A percentile compares a stretch with the other conserved stretches of the same genome.
phyloP scores from a whole-genome alignment of 129 eudicot genomes.

The Sambucus nigra region DNA sequence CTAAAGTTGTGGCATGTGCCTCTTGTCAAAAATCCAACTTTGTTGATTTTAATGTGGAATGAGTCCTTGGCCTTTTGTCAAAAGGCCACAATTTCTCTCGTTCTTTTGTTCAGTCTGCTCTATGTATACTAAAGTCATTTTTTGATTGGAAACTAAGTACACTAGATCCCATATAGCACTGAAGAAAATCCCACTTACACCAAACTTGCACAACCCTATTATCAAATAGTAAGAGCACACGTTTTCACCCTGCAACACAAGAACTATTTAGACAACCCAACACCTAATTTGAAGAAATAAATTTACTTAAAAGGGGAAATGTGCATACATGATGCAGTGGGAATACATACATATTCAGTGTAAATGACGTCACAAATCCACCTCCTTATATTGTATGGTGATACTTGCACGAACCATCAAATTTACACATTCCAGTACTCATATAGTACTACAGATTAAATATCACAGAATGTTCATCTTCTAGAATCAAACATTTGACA shows the following conservation, averaged over 20 bases:
- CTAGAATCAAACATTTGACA: not conserved
- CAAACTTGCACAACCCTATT: constrained; percentile 91
- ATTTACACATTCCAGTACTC: constrained; percentile 84
- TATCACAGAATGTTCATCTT: not conserved
- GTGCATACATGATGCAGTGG: constrained; percentile 69
- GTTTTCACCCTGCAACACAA: constrained; percentile 59
- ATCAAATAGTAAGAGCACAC: constrained; percentile 78
- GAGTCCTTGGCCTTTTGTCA: too few species aligned
- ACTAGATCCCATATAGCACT: too few species aligned
- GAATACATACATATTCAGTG: constrained; percentile 60
- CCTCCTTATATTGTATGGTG: constrained; percentile 89
- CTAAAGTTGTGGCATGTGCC: too few species aligned
- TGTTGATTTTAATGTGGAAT: too few species aligned
- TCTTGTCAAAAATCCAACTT: too few species aligned
- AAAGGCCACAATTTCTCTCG: too few species aligned
- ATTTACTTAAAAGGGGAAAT: not conserved
- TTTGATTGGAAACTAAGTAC: too few species aligned
- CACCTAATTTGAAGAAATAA: not conserved
- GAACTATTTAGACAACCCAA: constrained; percentile 10
- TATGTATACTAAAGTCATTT: too few species aligned
- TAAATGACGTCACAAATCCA: constrained; percentile 37
- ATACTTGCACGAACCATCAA: constrained; percentile 79
- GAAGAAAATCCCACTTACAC: too few species aligned
- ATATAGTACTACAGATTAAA: constrained; percentile 48
- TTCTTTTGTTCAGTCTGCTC: too few species aligned